These are phyloP conservation scores for Schwanniomyces pseudopolymorphus DNA, from an alignment of 805 yeast species.

Conservation along the genomic window DNA sequence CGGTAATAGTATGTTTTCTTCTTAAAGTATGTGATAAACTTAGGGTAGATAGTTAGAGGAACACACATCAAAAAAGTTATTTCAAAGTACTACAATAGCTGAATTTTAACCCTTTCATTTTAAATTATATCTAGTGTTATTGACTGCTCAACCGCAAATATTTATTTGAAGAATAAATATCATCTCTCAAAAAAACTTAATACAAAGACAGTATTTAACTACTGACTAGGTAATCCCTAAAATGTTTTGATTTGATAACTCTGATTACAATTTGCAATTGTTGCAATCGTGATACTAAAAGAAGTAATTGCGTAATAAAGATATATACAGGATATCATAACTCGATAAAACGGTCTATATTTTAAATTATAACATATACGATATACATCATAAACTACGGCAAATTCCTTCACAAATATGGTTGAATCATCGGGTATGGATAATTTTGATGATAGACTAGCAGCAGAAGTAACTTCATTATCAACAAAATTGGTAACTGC, in stretches of 20 bases:
- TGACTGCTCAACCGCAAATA: too few relatives aligned
- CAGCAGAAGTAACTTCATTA: constrained; percentile 54
- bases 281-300: not conserved
- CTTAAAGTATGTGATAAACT: too few relatives aligned
- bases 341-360: not conserved
- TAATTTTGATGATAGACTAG: constrained; percentile 39
- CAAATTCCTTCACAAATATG: constrained; percentile 2
- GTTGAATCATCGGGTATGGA: constrained; percentile 10
- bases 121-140: too few relatives aligned
- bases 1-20: too few relatives aligned
- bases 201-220: too few relatives aligned
- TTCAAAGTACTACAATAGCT: too few relatives aligned
- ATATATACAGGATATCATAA: not conserved
- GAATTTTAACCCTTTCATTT: too few relatives aligned
- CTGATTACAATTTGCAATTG: not conserved
- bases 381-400: not conserved
- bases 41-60: too few relatives aligned
- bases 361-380: not conserved
- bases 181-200: too few relatives aligned
- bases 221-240: too few relatives aligned
- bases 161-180: too few relatives aligned
- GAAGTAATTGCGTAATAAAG: not conserved
- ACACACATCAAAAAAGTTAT: too few relatives aligned
- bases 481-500: constrained; percentile 63
- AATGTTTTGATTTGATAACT: not conserved